Evolutionary conservation across 331 rosid species (phyloP).

Genomic region (Quercus tomentella): DNA sequence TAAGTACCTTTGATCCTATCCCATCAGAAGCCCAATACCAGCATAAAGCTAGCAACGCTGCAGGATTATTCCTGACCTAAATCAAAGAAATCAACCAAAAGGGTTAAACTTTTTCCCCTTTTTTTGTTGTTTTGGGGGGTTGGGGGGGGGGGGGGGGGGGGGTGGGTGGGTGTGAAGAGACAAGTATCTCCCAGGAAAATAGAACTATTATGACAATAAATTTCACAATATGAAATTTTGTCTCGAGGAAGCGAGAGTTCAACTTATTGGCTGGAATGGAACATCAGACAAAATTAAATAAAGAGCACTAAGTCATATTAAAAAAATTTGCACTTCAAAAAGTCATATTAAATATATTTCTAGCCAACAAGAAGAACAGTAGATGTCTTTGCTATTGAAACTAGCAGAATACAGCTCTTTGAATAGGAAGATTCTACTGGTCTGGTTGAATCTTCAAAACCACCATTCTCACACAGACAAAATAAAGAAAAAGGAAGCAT

Average conservation of each 20-base stretch:
- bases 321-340: too few relatives aligned
- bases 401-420: too few relatives aligned
- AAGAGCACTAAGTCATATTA: too few relatives aligned
- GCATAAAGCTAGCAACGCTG: slow-evolving; percentile 87
- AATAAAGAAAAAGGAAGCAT: too few relatives aligned
- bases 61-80: slow-evolving; percentile 80
- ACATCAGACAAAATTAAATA: too few relatives aligned
- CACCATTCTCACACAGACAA: too few relatives aligned
- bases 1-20: slow-evolving; percentile 81
- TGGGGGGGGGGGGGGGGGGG: not conserved
- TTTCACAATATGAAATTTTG: not conserved
- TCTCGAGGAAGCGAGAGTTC: not conserved
- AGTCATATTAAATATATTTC: too few relatives aligned
- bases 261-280: not conserved
- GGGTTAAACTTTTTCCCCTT: not conserved
- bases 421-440: too few relatives aligned
- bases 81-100: slow-evolving; percentile 5
- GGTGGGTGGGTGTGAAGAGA: too few relatives aligned
- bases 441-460: too few relatives aligned
- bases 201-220: not conserved
- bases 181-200: not conserved
- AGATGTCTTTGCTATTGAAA: too few relatives aligned
- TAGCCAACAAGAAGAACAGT: too few relatives aligned
- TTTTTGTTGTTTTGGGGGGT: not conserved
- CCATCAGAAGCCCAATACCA: slow-evolving; percentile 99